Evolutionary conservation across 306 rosid genomes (phyloP), one percentile per base, ranked within the genome.

Genomic region (Purshia tridentata): DNA sequence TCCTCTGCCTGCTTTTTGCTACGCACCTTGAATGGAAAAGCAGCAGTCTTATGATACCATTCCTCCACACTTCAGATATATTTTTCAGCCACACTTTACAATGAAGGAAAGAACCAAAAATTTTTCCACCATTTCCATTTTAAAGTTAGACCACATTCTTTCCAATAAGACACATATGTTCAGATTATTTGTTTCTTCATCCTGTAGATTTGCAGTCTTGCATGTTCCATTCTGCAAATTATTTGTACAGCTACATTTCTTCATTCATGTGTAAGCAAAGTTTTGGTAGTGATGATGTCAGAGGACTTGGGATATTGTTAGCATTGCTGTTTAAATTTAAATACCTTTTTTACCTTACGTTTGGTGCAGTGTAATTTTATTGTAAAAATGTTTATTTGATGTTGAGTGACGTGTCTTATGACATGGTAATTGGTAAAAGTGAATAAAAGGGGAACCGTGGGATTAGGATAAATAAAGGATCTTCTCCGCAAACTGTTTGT

Each of bases 221-320:
- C 96, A 84, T 89, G 90, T 77, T 88, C 74, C 86, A 52, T 80
- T 81, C 84, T 77, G 85, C 92, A 81, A 70, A 86, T 88, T 84
- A 84, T 87, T 88, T 94, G 99, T 91, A 94, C 99, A 94, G 99
- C 85, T 86, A 82, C 90, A 91, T 82, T 85, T 91, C 91, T 91
- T 94, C 89, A 88, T 91, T 94, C 96, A 89, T 81, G 90, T 89
- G 93, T 84, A 91, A 88, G 88, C 91, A 91, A 91, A 91, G 88
- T 91, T 91, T 94, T 76, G 97, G 91, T 86, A 89, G 97, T 78
- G 83, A 69, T 81, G 79, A 70, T 75, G 62, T 71, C 77, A 73
- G 77, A 73, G 85, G 73, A 82, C 85, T 83, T 70, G 77, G 81
- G 63, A 55, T 72, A 61, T 79, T 67, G 62, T 79, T 77, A 61